These are phyloP conservation scores for Eucalyptus pauciflora DNA, from an alignment of 345 rosid species.

Conservation along the genomic window DNA sequence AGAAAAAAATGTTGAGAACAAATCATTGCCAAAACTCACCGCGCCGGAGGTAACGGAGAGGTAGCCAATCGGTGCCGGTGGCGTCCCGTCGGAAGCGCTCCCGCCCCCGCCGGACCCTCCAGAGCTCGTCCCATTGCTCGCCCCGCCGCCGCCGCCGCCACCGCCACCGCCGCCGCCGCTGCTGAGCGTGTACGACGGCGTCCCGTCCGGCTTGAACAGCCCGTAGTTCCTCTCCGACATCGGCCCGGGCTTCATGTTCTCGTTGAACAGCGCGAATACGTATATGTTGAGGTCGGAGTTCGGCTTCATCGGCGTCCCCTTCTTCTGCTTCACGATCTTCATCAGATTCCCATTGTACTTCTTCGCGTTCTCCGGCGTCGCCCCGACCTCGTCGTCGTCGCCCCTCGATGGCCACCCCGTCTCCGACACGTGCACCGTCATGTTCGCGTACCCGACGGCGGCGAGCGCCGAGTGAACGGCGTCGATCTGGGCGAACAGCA, in stretches of 20 bases:
- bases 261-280: constrained; percentile 39
- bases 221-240: constrained; percentile 40
- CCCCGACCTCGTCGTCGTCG: constrained; percentile 31
- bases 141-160: not conserved
- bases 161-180: not conserved
- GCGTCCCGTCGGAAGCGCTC: not conserved
- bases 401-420: constrained; percentile 58
- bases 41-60: constrained; percentile 4
- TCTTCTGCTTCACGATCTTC: constrained; percentile 16
- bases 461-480: constrained; percentile 29
- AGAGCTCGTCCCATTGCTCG: not conserved
- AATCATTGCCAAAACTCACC: not conserved
- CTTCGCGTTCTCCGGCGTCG: constrained; percentile 28
- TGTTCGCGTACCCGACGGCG: constrained; percentile 14
- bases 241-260: constrained; percentile 43
- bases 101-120: not conserved
- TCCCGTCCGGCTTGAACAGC: constrained; percentile 36
- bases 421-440: constrained; percentile 31
- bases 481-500: constrained; percentile 41
- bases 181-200: constrained; percentile 19
- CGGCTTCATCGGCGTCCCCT: constrained; percentile 42
- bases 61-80: not conserved
- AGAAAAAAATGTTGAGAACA: not conserved
- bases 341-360: constrained; percentile 30
- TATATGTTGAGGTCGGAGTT: constrained; percentile 10